phyloP scores from a whole-genome alignment of 2,329 filamentous ascomycete species.

The Claviceps arundinis region DNA sequence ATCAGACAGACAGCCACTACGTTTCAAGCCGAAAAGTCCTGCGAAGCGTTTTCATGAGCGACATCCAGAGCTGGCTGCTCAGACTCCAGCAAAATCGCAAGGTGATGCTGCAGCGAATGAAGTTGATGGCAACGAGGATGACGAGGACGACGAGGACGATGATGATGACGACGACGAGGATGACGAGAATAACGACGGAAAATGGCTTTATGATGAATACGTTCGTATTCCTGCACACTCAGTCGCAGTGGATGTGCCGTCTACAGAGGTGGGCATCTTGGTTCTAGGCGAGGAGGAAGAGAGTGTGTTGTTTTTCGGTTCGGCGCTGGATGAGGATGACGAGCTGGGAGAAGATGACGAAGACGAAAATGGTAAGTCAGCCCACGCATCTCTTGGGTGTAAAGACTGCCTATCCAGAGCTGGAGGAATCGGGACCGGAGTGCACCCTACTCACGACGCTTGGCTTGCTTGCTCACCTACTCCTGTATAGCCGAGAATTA shows the following conservation, averaged over 20 bases:
- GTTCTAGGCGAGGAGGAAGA: constrained; percentile 47
- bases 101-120: constrained; percentile 24
- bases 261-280: constrained; percentile 40
- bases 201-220: constrained; percentile 54
- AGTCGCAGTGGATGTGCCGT: constrained; percentile 31
- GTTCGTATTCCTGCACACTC: constrained; percentile 43
- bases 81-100: background rate
- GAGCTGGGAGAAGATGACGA: constrained; percentile 45
- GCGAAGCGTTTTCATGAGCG: constrained; percentile 41
- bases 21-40: constrained; percentile 43
- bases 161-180: constrained; percentile 24
- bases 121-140: constrained; percentile 25
- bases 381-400: background rate
- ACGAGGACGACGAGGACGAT: constrained; percentile 32
- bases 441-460: background rate
- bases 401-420: background rate
- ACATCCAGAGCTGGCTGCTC: constrained; percentile 27
- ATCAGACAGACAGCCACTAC: constrained; percentile 25
- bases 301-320: constrained; percentile 45
- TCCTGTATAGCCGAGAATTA: constrained; percentile 52
- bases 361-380: constrained; percentile 46
- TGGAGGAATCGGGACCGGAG: background rate
- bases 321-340: constrained; percentile 49
- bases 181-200: constrained; percentile 31
- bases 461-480: background rate